phyloP scores from a whole-genome alignment of 2,329 filamentous ascomycete genomes.

The Cylindrodendrum hubeiense region DNA sequence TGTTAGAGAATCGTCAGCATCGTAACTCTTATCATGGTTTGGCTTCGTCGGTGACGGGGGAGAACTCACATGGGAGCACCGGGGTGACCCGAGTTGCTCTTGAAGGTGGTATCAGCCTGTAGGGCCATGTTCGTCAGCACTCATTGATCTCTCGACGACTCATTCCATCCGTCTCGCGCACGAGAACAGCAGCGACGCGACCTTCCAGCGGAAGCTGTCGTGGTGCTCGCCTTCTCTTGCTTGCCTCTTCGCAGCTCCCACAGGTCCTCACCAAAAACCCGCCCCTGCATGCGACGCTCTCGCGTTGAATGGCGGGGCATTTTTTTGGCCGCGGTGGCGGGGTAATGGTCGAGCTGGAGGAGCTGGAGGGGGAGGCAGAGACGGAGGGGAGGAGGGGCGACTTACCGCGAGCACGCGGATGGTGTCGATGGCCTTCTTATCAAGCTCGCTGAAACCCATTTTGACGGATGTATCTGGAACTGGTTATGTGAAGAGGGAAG shows the following conservation, averaged over 20 bases:
- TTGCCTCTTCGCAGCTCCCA: neutral
- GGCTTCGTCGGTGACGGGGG: slow-evolving; percentile 27
- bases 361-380: slow-evolving; percentile 47
- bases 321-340: slow-evolving; percentile 45
- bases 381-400: slow-evolving; percentile 49
- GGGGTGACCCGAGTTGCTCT: slow-evolving; percentile 97
- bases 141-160: slow-evolving; percentile 21
- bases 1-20: slow-evolving; percentile 53
- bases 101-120: slow-evolving; percentile 96
- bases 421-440: slow-evolving; percentile 96
- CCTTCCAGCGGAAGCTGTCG: too few relatives aligned
- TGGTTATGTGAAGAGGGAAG: slow-evolving; percentile 36
- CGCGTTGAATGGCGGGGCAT: slow-evolving; percentile 43
- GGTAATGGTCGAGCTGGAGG: slow-evolving; percentile 50
- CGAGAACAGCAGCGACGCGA: neutral
- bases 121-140: slow-evolving; percentile 39
- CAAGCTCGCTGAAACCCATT: slow-evolving; percentile 91
- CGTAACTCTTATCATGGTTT: slow-evolving; percentile 17
- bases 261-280: slow-evolving; percentile 19
- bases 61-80: slow-evolving; percentile 89
- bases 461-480: slow-evolving; percentile 55
- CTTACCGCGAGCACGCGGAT: slow-evolving; percentile 96
- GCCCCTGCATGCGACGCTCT: slow-evolving; percentile 26
- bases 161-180: neutral
- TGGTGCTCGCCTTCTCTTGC: neutral